phyloP scores from a whole-genome alignment of 768 basidiomycete species.

The Postia placenta region DNA sequence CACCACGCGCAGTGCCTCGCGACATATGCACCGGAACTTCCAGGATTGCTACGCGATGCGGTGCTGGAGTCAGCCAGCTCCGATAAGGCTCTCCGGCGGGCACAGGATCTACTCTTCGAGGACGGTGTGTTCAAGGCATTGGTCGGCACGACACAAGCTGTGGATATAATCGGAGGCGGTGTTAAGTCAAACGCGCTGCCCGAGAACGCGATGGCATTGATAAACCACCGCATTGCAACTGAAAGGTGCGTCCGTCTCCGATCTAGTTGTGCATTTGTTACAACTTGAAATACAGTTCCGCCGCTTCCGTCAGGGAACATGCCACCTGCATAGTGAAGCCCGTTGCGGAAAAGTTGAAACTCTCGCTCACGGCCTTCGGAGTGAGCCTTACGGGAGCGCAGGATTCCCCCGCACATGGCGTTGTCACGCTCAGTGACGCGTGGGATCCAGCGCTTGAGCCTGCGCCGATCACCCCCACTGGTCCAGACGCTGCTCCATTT shows the following conservation, averaged over 20 bases:
- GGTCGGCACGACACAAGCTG: conserved; percentile 70
- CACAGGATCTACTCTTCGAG: conserved; percentile 38
- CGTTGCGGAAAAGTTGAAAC: conserved; percentile 47
- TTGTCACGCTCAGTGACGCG: conserved; percentile 43
- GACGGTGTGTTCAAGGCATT: conserved; percentile 36
- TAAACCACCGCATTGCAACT: conserved; percentile 64
- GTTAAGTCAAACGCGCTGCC: conserved; percentile 63
- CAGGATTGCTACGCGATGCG: conserved; percentile 37
- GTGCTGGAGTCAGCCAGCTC: conserved; percentile 44
- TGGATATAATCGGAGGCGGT: conserved; percentile 46
- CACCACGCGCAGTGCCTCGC: conserved; percentile 59
- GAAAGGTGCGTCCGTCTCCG: conserved; percentile 8
- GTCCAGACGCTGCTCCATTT: conserved; percentile 23
- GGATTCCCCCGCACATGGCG: conserved; percentile 32
- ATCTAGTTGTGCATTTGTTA: neutral
- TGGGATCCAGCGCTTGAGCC: conserved; percentile 51
- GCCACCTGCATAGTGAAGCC: conserved; percentile 31
- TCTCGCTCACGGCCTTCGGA: conserved; percentile 58
- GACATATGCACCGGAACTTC: conserved; percentile 51
- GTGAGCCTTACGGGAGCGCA: conserved; percentile 28
- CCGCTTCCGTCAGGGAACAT: conserved; percentile 14
- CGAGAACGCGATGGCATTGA: conserved; percentile 59
- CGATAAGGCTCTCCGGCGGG: conserved; percentile 42
- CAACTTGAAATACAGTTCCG: conserved; percentile 25
- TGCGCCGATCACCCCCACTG: conserved; percentile 53